These are phyloP conservation scores for Ustilago shanxiensis DNA, from an alignment of 1,284 basidiomycete species.

Conservation along the genomic window DNA sequence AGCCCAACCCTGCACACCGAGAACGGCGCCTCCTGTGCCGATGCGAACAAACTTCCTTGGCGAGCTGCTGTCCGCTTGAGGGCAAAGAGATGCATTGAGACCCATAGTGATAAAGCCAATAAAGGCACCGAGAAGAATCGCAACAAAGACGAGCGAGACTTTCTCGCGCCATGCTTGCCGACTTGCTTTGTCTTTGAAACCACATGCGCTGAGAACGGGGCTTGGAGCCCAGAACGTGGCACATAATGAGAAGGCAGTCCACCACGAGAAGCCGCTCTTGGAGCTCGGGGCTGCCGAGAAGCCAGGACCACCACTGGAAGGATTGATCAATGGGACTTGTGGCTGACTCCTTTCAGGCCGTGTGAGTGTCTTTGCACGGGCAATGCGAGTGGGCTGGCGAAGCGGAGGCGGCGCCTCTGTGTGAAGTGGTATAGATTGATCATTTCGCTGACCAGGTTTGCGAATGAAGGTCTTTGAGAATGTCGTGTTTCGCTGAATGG, in stretches of 20 bases:
- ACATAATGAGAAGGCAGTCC: slow-evolving; percentile 55
- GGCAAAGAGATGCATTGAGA: slow-evolving; percentile 91
- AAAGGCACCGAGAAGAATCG: slow-evolving; percentile 77
- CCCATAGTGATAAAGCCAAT: slow-evolving; percentile 96
- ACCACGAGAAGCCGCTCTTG: slow-evolving; percentile 40
- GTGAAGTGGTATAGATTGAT: slow-evolving; percentile 62
- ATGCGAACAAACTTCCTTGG: slow-evolving; percentile 48
- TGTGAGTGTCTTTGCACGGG: slow-evolving; percentile 77
- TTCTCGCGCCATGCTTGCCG: slow-evolving; percentile 70
- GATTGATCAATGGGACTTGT: slow-evolving; percentile 81
- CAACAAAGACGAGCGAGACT: slow-evolving; percentile 62
- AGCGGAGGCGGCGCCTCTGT: slow-evolving; percentile 66
- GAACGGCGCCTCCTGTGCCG: slow-evolving; percentile 55
- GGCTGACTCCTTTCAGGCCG: slow-evolving; percentile 77
- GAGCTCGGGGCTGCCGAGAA: slow-evolving; percentile 28
- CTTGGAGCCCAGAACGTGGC: slow-evolving; percentile 68
- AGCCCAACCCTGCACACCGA: slow-evolving; percentile 83
- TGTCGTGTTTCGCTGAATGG: slow-evolving; percentile 44
- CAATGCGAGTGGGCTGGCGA: slow-evolving; percentile 63
- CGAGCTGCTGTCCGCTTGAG: slow-evolving; percentile 71
- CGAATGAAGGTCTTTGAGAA: slow-evolving; percentile 67
- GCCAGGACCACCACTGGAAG: slow-evolving; percentile 63
- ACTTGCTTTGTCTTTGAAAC: slow-evolving; percentile 56
- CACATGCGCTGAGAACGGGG: slow-evolving; percentile 70
- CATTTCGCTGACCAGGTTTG: slow-evolving; percentile 51